A percentile compares a stretch with the other conserved stretches of the same genome.
Evolutionary conservation across 2,329 filamentous ascomycete species (phyloP).

Genomic region (Mycosphaerelloides madeirae): DNA sequence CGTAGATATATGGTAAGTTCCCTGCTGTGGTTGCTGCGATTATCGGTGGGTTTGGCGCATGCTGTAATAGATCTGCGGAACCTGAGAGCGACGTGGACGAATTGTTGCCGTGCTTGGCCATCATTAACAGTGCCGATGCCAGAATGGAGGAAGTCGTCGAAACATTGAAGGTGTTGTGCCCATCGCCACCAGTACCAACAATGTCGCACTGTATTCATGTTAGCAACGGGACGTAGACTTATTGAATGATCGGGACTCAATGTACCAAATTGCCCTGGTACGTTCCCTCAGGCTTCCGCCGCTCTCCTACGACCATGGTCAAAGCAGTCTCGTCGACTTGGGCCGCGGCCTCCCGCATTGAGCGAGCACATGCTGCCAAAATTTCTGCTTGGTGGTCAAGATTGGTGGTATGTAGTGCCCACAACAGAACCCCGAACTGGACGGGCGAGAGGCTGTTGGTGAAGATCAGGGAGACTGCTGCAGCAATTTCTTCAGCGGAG

Average conservation of each 20-base stretch:
- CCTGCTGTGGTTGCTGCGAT: slow-evolving; percentile 68
- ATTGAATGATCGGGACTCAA: slow-evolving; percentile 6
- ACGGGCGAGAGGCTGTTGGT: slow-evolving; percentile 83
- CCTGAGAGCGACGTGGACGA: slow-evolving; percentile 94
- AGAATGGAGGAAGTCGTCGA: slow-evolving; percentile 92
- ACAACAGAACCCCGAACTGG: slow-evolving; percentile 81
- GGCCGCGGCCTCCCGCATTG: slow-evolving; percentile 77
- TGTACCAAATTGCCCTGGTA: slow-evolving; percentile 82
- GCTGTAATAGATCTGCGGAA: slow-evolving; percentile 82
- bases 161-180: slow-evolving; percentile 97
- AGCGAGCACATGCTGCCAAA: slow-evolving; percentile 74
- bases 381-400: slow-evolving; percentile 81
- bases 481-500: slow-evolving; percentile 74
- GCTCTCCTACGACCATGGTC: slow-evolving; percentile 54
- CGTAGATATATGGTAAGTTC: slow-evolving; percentile 69
- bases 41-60: slow-evolving; percentile 65
- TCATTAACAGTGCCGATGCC: slow-evolving; percentile 74
- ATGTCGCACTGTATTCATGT: slow-evolving; percentile 66
- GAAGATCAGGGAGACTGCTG: slow-evolving; percentile 88
- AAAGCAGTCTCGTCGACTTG: slow-evolving; percentile 63
- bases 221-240: slow-evolving; percentile 1
- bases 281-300: slow-evolving; percentile 61
- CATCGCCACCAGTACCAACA: slow-evolving; percentile 93
- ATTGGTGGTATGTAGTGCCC: slow-evolving; percentile 85
- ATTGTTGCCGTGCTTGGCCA: slow-evolving; percentile 94